These are phyloP conservation scores for Neopestalotiopsis sp. DNA, from an alignment of 2,329 filamentous ascomycete genomes.

Conservation along the genomic window DNA sequence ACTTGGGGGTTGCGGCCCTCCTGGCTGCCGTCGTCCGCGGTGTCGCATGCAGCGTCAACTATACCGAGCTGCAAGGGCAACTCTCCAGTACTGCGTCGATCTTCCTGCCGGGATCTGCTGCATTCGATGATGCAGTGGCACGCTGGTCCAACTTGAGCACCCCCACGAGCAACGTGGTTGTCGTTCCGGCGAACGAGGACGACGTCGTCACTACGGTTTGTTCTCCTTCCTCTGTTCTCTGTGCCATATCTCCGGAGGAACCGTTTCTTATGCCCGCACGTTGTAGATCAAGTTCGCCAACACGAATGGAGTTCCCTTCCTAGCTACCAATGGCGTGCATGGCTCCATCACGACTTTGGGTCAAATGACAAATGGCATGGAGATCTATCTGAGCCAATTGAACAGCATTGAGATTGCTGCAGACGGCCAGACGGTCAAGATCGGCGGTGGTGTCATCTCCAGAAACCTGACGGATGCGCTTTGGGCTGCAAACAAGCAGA, in stretches of 20 bases:
- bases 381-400: constrained; percentile 43
- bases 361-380: constrained; percentile 43
- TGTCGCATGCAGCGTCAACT: not conserved
- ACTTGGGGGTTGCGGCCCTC: not conserved
- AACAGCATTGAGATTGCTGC: constrained; percentile 38
- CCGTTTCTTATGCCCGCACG: not conserved
- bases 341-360: constrained; percentile 43
- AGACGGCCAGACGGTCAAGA: constrained; percentile 40
- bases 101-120: constrained; percentile 34
- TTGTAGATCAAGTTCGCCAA: constrained; percentile 47
- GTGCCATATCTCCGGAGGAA: not conserved
- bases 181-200: constrained; percentile 39
- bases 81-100: constrained; percentile 32
- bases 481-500: constrained; percentile 47
- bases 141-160: constrained; percentile 37
- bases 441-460: constrained; percentile 44
- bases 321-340: constrained; percentile 44
- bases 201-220: constrained; percentile 43
- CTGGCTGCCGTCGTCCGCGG: not conserved
- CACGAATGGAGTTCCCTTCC: constrained; percentile 39
- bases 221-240: not conserved
- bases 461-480: constrained; percentile 43
- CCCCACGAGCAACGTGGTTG: constrained; percentile 40
- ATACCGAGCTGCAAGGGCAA: constrained; percentile 19
- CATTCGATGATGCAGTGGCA: constrained; percentile 30